Percentiles rank a stretch among this genome's conserved stretches.
These are phyloP conservation scores for Cerrena zonata DNA, from an alignment of 1,284 basidiomycete genomes.

Conservation along the genomic window DNA sequence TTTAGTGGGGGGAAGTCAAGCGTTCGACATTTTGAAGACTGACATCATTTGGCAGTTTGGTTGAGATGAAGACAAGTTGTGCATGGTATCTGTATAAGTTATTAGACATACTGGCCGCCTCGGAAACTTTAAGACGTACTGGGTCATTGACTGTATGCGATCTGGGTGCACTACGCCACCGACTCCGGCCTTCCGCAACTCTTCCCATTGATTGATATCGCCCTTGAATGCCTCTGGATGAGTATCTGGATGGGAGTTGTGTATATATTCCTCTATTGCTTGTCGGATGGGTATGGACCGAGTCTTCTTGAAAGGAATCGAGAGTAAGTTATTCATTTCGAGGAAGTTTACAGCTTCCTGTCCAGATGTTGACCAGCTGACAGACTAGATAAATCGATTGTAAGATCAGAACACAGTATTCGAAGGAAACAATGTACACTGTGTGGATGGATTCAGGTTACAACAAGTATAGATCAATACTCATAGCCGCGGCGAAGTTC, in stretches of 20 bases:
- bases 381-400: too few species aligned
- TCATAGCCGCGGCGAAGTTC: too few species aligned
- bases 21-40: constrained; percentile 18
- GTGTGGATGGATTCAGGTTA: too few species aligned
- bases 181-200: constrained; percentile 60
- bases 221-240: constrained; percentile 85
- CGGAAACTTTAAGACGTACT: constrained; percentile 30
- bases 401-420: too few species aligned
- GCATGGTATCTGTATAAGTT: constrained; percentile 70
- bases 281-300: constrained; percentile 53
- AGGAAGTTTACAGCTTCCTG: too few species aligned
- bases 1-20: constrained; percentile 1
- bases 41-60: constrained; percentile 67
- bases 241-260: constrained; percentile 60
- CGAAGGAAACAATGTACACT: too few species aligned
- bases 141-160: constrained; percentile 41
- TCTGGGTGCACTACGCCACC: constrained; percentile 55
- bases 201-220: constrained; percentile 72
- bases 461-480: too few species aligned
- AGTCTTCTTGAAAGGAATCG: constrained; percentile 74
- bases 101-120: background rate
- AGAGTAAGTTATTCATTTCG: constrained; percentile 73
- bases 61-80: constrained; percentile 74
- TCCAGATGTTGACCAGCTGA: too few species aligned
- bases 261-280: constrained; percentile 65